phyloP scores from a whole-genome alignment of 805 yeast genomes.

The Kluyveromyces siamensis region DNA sequence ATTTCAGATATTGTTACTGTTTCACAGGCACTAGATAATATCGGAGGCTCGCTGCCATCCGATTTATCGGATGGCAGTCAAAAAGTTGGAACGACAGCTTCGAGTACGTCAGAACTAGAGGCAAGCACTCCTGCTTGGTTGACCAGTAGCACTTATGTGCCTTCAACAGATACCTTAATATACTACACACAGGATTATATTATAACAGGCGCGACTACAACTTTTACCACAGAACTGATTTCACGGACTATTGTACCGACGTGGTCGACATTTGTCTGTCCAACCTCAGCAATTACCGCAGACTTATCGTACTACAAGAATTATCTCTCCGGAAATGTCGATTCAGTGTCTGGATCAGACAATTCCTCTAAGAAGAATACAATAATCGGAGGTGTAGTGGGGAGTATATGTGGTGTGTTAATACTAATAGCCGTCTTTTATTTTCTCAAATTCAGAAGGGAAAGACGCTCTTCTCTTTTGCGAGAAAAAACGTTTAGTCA shows the following conservation, averaged over 20 bases:
- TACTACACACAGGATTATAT: conserved; percentile 14
- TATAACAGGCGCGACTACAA: conserved; percentile 13
- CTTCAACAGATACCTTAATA: conserved; percentile 3
- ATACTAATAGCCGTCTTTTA: conserved; percentile 13
- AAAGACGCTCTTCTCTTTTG: conserved; percentile 3
- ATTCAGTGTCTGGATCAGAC: background rate
- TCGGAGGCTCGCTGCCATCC: background rate
- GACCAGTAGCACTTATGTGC: background rate
- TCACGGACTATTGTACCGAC: conserved; percentile 10
- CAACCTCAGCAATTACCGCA: conserved; percentile 15
- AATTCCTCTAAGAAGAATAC: conserved; percentile 9
- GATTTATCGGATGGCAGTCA: background rate
- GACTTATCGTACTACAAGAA: conserved; percentile 17
- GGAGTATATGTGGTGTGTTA: conserved; percentile 23
- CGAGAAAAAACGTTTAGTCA: conserved; percentile 11
- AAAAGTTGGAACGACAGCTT: background rate
- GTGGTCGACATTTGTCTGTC: conserved; percentile 12
- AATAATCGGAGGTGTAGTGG: conserved; percentile 25
- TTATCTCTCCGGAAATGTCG: conserved; percentile 16
- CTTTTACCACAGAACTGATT: conserved; percentile 13
- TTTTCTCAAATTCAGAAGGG: conserved; percentile 12
- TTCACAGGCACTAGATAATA: background rate
- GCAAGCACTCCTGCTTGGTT: background rate
- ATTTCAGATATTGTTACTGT: background rate
- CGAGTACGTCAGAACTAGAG: background rate